Conservation (phyloP, 257 asterid genomes). For the Buddleja alternifolia region DNA sequence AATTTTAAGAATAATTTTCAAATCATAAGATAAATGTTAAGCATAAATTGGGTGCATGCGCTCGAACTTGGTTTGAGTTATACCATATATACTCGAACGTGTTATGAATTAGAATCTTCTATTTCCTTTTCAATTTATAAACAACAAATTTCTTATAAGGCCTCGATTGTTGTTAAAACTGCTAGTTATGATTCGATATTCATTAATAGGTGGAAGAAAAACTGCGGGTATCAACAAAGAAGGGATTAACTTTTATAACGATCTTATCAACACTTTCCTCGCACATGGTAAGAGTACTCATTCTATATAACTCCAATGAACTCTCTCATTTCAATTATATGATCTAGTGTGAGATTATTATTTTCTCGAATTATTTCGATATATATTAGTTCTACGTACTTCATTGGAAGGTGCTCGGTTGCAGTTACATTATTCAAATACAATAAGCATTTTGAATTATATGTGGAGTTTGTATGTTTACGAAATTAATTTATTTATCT, state of each 20-base stretch:
- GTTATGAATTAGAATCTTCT: no score
- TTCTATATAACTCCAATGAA: not conserved
- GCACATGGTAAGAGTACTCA: slow-evolving; percentile 33
- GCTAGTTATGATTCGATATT: not conserved
- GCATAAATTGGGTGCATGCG: no score
- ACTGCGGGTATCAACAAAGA: slow-evolving; percentile 36
- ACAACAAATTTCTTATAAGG: no score
- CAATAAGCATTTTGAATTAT: no score
- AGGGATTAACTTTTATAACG: slow-evolving; percentile 39
- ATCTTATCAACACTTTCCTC: slow-evolving; percentile 34
- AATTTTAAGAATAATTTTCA: not conserved
- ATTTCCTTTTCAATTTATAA: no score
- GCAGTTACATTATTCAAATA: no score
- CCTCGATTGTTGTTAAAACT: no score
- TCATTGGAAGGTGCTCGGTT: no score
- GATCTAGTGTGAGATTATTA: not conserved
- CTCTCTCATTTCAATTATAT: not conserved
- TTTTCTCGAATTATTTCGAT: not conserved
- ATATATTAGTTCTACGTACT: not conserved
- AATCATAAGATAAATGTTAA: not conserved
- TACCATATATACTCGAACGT: no score
- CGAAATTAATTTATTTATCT: no score
- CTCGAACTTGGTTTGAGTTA: no score
- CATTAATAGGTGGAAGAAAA: slow-evolving; percentile 32
- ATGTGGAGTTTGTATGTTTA: no score